Conservation (phyloP, 495 filamentous ascomycete genomes). For the Xylaria venustula region DNA sequence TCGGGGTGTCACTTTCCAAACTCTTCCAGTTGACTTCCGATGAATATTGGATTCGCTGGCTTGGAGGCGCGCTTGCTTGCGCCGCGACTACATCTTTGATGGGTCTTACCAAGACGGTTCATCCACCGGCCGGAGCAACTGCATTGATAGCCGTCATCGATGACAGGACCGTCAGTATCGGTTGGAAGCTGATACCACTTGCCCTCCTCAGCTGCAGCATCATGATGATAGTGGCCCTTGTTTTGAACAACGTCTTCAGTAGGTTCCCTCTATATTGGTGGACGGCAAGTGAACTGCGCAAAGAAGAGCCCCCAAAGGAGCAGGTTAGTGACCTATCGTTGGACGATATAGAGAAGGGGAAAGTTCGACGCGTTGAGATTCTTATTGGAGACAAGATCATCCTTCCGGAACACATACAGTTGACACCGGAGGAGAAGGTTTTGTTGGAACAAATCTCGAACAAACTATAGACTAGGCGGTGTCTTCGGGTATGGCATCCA, state of each 20-base stretch:
- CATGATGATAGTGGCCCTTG: conserved; percentile 63
- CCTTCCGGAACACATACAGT: conserved; percentile 35
- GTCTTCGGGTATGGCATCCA: not conserved
- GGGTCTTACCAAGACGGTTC: conserved; percentile 73
- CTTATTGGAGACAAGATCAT: conserved; percentile 31
- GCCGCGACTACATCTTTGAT: conserved; percentile 68
- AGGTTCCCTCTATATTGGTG: conserved; percentile 82
- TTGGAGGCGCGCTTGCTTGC: conserved; percentile 69
- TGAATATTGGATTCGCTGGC: conserved; percentile 58
- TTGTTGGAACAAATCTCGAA: conserved; percentile 39
- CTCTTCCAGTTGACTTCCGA: conserved; percentile 61
- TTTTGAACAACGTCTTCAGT: conserved; percentile 76
- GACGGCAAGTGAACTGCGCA: conserved; percentile 50
- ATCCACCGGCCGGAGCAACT: conserved; percentile 88
- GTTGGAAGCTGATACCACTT: conserved; percentile 71
- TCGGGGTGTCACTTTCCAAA: conserved; percentile 68
- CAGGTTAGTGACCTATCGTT: conserved; percentile 5
- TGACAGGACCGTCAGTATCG: conserved; percentile 53
- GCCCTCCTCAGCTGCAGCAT: conserved; percentile 63
- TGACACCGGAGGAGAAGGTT: conserved; percentile 40
- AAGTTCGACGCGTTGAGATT: conserved; percentile 20
- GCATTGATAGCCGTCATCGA: conserved; percentile 74
- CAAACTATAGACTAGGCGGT: conserved; percentile 20
- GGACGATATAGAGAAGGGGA: conserved; percentile 16
- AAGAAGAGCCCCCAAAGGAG: not conserved